Base-by-base conservation (phyloP, 768 basidiomycete species). In the Suillus placidus region DNA sequence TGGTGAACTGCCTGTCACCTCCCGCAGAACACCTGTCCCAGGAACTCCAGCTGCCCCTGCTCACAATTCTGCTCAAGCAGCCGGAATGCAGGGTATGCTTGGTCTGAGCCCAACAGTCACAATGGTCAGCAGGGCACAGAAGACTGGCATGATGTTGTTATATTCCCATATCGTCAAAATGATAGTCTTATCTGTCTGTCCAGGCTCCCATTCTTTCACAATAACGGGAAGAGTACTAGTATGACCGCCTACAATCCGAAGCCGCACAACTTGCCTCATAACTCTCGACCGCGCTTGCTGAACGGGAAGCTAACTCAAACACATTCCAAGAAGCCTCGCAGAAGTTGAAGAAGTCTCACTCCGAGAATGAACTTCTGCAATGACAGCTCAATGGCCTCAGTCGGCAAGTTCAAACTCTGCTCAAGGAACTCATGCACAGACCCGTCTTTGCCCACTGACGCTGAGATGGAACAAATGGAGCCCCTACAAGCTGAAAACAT, bases 191-290 rank as follows among this genome's bases (percentile, higher is more conserved):
- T 45, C 65, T 26, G 61, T 60, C 2, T 56, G n/a, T 67, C 5
- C 68, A 97, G 95, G 95, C 95, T 16, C 97, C 97, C 10, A 83
- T 95, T 32, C 83, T 99, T 9, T 88, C 91, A 18, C 92, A 97
- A 76, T 97, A 98, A 78, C 90, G 93, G 23, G 81, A 83, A 5
- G 96, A 98, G 76, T n/a, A n/a, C n/a, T n/a, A n/a, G n/a, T 95
- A 97, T 73, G 91, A 93, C 69, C 90, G 93, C 20, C 81, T 95
- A 12, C 88, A 88, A 70, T 84, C 85, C 3, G 94, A 97, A 75
- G 89, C 93, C 4, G 80, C 88, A 34, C 89, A 94, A 61, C 87
- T 98, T 30, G 89, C 93, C 2, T 81, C 86, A 14, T 93, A 97
- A 68, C 87, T 98, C 7, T 81, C 93, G 0, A 83, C 87, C 66